phyloP scores from a whole-genome alignment of 345 rosid genomes.

The Eucalyptus microcorys region DNA sequence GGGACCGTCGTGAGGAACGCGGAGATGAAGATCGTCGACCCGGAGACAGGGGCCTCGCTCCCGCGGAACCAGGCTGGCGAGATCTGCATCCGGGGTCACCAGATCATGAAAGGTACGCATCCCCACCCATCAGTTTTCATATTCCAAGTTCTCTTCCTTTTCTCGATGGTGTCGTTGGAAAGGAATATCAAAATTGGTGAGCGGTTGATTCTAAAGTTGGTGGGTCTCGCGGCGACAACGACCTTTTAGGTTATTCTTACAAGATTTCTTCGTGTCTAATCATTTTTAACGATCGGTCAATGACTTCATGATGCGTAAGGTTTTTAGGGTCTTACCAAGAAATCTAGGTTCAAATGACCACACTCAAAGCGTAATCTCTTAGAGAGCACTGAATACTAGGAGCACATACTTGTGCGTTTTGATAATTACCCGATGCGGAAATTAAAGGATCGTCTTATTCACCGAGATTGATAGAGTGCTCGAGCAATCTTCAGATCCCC shows the following conservation, averaged over 20 bases:
- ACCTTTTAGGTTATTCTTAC: background rate
- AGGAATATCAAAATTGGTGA: background rate
- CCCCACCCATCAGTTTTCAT: background rate
- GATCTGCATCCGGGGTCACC: conserved; percentile 70
- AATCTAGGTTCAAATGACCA: background rate
- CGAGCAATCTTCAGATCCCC: background rate
- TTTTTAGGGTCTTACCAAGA: background rate
- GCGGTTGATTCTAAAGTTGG: background rate
- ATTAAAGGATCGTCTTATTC: background rate
- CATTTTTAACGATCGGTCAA: background rate
- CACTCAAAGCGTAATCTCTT: background rate
- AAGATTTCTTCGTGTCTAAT: background rate
- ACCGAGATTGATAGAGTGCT: background rate
- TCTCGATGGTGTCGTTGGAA: background rate
- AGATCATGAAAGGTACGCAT: conserved; percentile 74
- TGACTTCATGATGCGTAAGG: background rate
- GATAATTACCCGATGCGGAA: background rate
- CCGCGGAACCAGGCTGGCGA: conserved; percentile 66
- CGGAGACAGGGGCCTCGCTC: conserved; percentile 42
- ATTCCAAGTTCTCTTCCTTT: background rate
- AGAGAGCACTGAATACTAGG: background rate
- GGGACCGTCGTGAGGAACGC: conserved; percentile 87
- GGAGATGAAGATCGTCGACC: conserved; percentile 82
- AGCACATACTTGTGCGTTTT: background rate
- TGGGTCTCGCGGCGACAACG: background rate